Base-by-base conservation (phyloP, 2,329 filamentous ascomycete species). In the Colletotrichum cuscutae region DNA sequence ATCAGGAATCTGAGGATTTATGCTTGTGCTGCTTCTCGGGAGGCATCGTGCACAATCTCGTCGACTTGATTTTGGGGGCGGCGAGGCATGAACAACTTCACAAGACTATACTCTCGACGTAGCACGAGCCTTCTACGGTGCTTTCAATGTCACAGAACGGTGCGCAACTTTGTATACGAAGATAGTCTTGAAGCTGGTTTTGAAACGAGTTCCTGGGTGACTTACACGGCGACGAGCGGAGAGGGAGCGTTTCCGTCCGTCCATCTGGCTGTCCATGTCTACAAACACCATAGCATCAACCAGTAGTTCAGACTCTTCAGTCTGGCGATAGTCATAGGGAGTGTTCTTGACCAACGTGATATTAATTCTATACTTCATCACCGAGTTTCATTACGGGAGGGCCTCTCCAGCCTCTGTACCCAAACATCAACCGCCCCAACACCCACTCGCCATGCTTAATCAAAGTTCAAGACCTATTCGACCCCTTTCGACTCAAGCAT, bases 391-490 rank as follows among this genome's bases (percentile, higher is more conserved):
- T 26, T 9, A 24, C 37, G 24, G 15, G 30, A n/a, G 19, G 0
- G 6, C 22, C 9, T 30, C 42, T 4, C n/a, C 30, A 54, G 5
- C 28, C 28, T 11, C 19, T 19, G 19, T 24, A 26, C 46, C 13
- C n/a, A 62, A 63, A 53, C 13, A n/a, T 63, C 49, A 30, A 56
- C 52, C 53, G 5, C 26, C 65, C 35, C 49, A 49, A 53, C 61
- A 66, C 59, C 68, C 52, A 35, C 62, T 58, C 60, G 46, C 28
- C 52, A 71, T 68, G 68, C 63, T 67, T 60, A 49, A 52, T 53
- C 5, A 6, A 15, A 63, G 26, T 22, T 30, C 32, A 26, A 54
- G 2, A 53, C 11, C 7, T 1, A 2, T 35, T 35, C 11, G 12
- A 12, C 32, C 19, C 19, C 19, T n/a, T 49, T n/a, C 13, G 2